Evolutionary conservation across 495 filamentous ascomycete genomes (phyloP).

Genomic region (Tuber calosporum): DNA sequence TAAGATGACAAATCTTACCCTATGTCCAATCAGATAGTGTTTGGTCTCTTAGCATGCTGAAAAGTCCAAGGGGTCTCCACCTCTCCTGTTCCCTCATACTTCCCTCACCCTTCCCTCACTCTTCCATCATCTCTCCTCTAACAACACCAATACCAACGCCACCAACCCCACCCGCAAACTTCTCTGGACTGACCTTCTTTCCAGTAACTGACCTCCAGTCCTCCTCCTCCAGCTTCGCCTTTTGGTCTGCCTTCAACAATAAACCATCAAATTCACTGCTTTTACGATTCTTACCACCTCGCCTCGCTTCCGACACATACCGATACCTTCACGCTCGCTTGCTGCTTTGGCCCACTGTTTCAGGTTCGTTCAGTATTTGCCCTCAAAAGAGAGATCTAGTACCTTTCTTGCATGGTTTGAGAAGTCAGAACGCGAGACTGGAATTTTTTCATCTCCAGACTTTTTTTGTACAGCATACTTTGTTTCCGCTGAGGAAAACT

Average conservation of each 20-base stretch:
- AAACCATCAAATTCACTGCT: background rate
- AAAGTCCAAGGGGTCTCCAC: constrained; percentile 35
- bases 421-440: background rate
- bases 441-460: constrained; percentile 5
- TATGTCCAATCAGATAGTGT: background rate
- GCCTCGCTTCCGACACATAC: constrained; percentile 1
- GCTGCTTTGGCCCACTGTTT: background rate
- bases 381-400: background rate
- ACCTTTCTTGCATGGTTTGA: background rate
- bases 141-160: background rate
- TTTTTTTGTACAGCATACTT: constrained; percentile 5
- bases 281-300: background rate
- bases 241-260: background rate
- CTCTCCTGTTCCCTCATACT: constrained; percentile 20
- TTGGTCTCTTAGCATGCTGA: background rate
- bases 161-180: constrained; percentile 23
- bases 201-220: background rate
- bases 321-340: background rate
- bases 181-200: constrained; percentile 30
- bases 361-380: constrained; percentile 1
- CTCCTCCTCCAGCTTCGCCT: background rate
- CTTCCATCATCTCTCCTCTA: constrained; percentile 15
- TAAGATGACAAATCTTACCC: background rate
- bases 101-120: constrained; percentile 33
- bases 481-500: constrained; percentile 6